A percentile compares a stretch with the other conserved stretches of the same genome.
Conservation (phyloP, 805 yeast species). For the Monosporozyma solicola region DNA sequence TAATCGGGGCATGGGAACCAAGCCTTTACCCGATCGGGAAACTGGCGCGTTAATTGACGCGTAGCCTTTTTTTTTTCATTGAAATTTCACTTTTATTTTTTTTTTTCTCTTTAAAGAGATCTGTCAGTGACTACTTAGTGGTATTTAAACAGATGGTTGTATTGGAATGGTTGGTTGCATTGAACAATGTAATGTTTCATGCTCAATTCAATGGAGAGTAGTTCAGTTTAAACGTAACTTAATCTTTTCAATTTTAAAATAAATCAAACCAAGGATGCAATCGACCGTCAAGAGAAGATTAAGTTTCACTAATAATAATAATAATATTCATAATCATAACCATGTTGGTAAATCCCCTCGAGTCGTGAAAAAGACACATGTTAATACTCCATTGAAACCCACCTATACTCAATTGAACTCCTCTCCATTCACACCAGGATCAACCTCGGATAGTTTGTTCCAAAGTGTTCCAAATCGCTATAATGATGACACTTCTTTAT, state of each 20-base stretch:
- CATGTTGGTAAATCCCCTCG: neutral
- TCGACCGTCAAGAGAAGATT: constrained; percentile 1
- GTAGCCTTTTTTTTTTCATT: neutral
- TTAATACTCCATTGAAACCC: neutral
- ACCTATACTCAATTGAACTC: neutral
- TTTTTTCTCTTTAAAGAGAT: neutral
- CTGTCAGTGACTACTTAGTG: neutral
- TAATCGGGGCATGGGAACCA: neutral
- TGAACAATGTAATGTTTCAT: too few species aligned
- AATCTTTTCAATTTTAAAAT: neutral
- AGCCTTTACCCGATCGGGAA: constrained; percentile 1
- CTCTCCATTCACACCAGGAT: constrained; percentile 5
- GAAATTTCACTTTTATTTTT: neutral
- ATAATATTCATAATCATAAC: neutral
- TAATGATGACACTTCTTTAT: neutral
- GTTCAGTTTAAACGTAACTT: neutral
- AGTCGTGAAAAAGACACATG: neutral
- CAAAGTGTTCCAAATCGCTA: constrained; percentile 4
- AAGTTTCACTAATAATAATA: neutral
- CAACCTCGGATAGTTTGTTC: constrained; percentile 3
- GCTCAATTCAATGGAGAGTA: too few species aligned
- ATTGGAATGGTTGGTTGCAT: too few species aligned
- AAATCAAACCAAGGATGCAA: neutral
- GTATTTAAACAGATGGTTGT: neutral
- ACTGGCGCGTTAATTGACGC: constrained; percentile 6